Conservation (phyloP, 2,329 filamentous ascomycete species). For the Zalaria sp. region DNA sequence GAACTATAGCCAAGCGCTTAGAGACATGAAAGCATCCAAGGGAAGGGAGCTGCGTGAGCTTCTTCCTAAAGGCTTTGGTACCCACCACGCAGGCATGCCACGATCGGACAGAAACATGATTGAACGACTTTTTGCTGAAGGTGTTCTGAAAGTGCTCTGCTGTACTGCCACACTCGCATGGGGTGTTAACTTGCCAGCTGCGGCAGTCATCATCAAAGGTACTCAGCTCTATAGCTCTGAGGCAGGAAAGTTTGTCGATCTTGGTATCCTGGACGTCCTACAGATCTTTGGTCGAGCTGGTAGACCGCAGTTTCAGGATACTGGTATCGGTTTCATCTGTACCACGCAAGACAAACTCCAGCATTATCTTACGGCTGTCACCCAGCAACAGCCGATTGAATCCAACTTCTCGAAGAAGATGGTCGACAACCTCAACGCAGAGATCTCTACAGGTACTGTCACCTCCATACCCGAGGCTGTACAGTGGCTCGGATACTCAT, state of each 20-base stretch:
- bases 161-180: slow-evolving; percentile 96
- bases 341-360: slow-evolving; percentile 87
- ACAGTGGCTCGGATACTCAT: slow-evolving; percentile 96
- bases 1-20: slow-evolving; percentile 62
- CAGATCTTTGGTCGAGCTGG: slow-evolving; percentile 98
- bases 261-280: slow-evolving; percentile 90
- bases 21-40: slow-evolving; percentile 74
- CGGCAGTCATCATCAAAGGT: slow-evolving; percentile 94
- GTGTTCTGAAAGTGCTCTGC: slow-evolving; percentile 91
- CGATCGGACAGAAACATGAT: slow-evolving; percentile 90
- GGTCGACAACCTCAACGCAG: slow-evolving; percentile 92
- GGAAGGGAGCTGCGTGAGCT: slow-evolving; percentile 81
- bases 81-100: slow-evolving; percentile 95
- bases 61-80: slow-evolving; percentile 78
- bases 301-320: slow-evolving; percentile 93
- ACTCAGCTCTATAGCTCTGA: slow-evolving; percentile 95
- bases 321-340: slow-evolving; percentile 94
- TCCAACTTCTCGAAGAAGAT: slow-evolving; percentile 90
- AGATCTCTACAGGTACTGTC: slow-evolving; percentile 85
- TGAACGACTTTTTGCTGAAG: slow-evolving; percentile 79
- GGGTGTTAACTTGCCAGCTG: slow-evolving; percentile 96
- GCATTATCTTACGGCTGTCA: slow-evolving; percentile 86
- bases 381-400: slow-evolving; percentile 91
- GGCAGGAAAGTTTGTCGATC: slow-evolving; percentile 89
- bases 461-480: slow-evolving; percentile 89